Conservation (phyloP, 495 filamentous ascomycete genomes). For the Neurospora tetrasperma region DNA sequence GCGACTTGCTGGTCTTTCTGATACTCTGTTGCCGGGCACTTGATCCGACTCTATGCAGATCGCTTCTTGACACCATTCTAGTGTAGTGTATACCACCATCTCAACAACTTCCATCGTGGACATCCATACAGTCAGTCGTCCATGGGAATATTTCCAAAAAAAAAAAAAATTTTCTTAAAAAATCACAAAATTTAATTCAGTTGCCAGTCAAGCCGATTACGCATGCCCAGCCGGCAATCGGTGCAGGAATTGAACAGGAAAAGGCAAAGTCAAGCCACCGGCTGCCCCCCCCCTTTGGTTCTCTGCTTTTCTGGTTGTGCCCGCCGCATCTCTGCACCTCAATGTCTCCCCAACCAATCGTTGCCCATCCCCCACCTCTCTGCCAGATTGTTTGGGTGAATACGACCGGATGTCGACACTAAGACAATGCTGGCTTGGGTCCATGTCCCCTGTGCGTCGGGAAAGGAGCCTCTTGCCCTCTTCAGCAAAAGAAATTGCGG, state of each 20-base stretch:
- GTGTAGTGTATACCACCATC: background rate
- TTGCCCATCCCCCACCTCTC: background rate
- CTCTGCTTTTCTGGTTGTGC: background rate
- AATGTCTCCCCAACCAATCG: background rate
- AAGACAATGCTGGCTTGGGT: background rate
- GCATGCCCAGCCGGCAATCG: background rate
- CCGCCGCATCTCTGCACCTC: background rate
- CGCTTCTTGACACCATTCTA: background rate
- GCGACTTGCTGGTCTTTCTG: background rate
- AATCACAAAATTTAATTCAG: background rate
- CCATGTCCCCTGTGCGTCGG: background rate
- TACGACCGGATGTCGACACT: background rate
- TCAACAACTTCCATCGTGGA: background rate
- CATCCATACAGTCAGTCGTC: background rate
- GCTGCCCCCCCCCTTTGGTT: background rate
- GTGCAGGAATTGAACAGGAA: background rate
- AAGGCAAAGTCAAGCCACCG: background rate
- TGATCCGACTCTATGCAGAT: background rate
- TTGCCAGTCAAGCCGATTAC: background rate
- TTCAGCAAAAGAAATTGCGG: background rate
- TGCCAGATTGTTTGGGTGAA: background rate
- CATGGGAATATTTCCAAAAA: background rate
- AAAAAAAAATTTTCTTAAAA: background rate
- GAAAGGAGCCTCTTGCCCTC: background rate
- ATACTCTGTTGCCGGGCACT: background rate